phyloP scores from a whole-genome alignment of 768 basidiomycete species.

The Naganishia vaughanmartiniae region DNA sequence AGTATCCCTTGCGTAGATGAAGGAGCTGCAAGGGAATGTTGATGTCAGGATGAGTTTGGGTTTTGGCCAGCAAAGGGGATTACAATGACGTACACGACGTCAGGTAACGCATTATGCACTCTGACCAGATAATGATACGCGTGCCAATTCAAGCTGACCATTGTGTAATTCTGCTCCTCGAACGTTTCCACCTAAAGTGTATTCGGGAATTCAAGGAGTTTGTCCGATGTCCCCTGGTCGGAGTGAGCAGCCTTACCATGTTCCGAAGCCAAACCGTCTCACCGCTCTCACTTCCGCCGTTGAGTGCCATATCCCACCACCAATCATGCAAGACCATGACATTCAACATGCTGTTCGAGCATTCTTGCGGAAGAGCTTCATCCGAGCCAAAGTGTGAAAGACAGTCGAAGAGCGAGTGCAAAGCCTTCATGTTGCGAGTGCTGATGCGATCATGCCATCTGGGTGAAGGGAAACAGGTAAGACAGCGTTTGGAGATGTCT shows the following conservation, averaged over 20 bases:
- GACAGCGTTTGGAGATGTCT: background rate
- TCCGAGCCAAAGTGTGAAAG: background rate
- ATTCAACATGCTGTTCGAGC: background rate
- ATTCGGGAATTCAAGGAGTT: background rate
- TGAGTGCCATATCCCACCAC: conserved; percentile 23
- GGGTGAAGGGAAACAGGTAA: background rate
- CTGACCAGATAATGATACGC: background rate
- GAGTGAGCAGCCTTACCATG: conserved; percentile 2
- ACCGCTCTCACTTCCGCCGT: conserved; percentile 9
- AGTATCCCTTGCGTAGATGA: conserved; percentile 7
- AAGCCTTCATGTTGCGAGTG: background rate
- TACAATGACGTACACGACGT: conserved; percentile 8
- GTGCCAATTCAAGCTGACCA: conserved; percentile 3
- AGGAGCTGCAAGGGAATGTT: background rate
- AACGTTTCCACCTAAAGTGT: background rate
- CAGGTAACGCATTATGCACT: conserved; percentile 15
- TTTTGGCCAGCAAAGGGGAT: background rate
- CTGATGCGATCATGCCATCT: conserved; percentile 14
- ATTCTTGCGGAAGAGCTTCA: background rate
- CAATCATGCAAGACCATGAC: conserved; percentile 9
- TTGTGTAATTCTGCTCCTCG: conserved; percentile 4
- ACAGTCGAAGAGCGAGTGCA: background rate
- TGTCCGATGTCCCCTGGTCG: background rate
- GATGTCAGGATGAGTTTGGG: background rate
- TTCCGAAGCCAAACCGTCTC: conserved; percentile 23